Percentiles rank a stretch among this genome's conserved stretches.
phyloP scores from a whole-genome alignment of 257 asterid species.

The Rauvolfia tetraphylla region DNA sequence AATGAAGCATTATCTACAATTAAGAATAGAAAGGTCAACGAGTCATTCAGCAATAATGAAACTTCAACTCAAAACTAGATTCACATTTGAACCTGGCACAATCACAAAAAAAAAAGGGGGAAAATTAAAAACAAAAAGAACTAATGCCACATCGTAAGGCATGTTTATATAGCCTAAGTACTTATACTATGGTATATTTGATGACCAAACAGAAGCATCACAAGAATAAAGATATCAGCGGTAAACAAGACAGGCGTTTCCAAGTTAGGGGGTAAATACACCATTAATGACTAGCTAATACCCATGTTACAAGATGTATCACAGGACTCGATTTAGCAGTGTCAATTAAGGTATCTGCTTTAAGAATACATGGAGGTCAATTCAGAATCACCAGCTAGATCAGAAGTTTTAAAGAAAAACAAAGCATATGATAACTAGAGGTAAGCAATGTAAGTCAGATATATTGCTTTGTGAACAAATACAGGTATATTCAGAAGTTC shows the following conservation, averaged over 20 bases:
- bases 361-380: neutral
- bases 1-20: neutral
- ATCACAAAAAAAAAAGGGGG: neutral
- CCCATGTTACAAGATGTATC: neutral
- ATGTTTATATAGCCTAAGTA: neutral
- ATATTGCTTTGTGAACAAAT: too few species aligned
- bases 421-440: constrained; percentile 51
- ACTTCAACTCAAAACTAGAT: neutral
- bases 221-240: neutral
- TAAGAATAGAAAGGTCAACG: neutral
- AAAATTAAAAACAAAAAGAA: neutral
- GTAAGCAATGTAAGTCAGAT: neutral
- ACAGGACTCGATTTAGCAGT: neutral
- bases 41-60: neutral
- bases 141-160: neutral
- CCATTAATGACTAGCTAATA: neutral
- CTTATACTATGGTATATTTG: neutral
- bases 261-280: neutral
- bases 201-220: neutral
- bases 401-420: neutral
- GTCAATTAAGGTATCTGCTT: neutral
- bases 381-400: neutral
- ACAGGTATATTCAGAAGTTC: neutral
- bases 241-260: neutral
- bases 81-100: neutral